phyloP scores from a whole-genome alignment of 805 yeast species.

The Wickerhamomyces mucosus region DNA sequence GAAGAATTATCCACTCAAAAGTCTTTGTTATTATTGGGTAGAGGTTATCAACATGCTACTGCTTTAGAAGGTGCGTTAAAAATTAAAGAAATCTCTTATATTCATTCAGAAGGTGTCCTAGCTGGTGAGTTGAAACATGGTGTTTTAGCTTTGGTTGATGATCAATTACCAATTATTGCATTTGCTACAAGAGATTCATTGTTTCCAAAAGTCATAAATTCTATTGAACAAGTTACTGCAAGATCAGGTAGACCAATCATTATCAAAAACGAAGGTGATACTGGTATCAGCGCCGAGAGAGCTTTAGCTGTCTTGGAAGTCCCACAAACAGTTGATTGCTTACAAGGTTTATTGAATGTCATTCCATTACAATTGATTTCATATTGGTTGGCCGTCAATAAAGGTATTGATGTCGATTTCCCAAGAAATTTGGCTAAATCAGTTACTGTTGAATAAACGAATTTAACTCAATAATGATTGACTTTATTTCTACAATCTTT shows the following conservation, averaged over 20 bases:
- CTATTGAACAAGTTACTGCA: slow-evolving; percentile 93
- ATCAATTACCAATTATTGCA: slow-evolving; percentile 85
- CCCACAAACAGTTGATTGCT: slow-evolving; percentile 93
- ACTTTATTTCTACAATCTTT: too few relatives aligned
- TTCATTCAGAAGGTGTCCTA: slow-evolving; percentile 98
- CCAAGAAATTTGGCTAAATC: slow-evolving; percentile 98
- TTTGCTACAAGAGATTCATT: slow-evolving; percentile 94
- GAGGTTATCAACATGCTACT: slow-evolving; percentile 96
- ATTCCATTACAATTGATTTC: slow-evolving; percentile 93
- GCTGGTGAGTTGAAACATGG: slow-evolving; percentile 99
- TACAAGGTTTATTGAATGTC: slow-evolving; percentile 92
- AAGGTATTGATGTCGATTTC: slow-evolving; percentile 96
- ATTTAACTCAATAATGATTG: too few relatives aligned
- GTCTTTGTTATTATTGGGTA: slow-evolving; percentile 83
- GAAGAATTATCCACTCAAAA: slow-evolving; percentile 68
- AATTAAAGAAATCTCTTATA: slow-evolving; percentile 95
- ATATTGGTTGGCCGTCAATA: slow-evolving; percentile 91
- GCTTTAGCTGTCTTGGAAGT: slow-evolving; percentile 72
- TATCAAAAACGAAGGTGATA: slow-evolving; percentile 78
- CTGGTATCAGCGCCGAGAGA: slow-evolving; percentile 44
- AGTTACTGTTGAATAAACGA: slow-evolving; percentile 80
- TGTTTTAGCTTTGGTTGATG: slow-evolving; percentile 93
- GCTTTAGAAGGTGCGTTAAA: slow-evolving; percentile 98
- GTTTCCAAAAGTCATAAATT: slow-evolving; percentile 92
- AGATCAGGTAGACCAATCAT: slow-evolving; percentile 96